phyloP scores from a whole-genome alignment of 1,284 basidiomycete genomes.

The Trichosporon asahii region DNA sequence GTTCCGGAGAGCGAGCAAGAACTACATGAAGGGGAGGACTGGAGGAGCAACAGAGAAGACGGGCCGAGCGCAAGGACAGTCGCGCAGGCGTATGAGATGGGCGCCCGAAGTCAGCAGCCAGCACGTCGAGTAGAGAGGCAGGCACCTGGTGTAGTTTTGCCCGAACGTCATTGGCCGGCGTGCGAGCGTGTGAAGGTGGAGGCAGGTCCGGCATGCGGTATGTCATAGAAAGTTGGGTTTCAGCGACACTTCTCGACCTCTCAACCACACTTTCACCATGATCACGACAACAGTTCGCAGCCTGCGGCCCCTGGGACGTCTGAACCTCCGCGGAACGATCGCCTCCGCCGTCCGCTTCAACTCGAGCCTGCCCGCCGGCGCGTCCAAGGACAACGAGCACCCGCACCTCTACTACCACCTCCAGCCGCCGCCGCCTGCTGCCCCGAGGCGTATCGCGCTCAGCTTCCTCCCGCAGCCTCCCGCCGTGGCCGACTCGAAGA shows the following conservation, averaged over 20 bases:
- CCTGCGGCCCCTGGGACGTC: not conserved
- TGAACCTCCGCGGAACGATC: not conserved
- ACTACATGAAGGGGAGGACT: not conserved
- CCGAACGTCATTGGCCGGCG: conserved; percentile 7
- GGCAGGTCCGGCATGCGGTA: not conserved
- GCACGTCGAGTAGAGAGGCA: not conserved
- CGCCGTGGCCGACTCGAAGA: conserved; percentile 15
- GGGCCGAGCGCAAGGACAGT: not conserved
- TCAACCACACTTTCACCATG: not conserved
- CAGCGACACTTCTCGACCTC: not conserved
- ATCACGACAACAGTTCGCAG: not conserved
- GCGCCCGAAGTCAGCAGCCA: not conserved
- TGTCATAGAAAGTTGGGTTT: not conserved
- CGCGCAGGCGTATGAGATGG: not conserved
- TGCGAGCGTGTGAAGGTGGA: conserved; percentile 7
- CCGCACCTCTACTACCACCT: conserved; percentile 45
- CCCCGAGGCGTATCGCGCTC: conserved; percentile 23
- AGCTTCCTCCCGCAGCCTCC: conserved; percentile 40
- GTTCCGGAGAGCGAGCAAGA: not conserved
- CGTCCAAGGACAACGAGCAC: conserved; percentile 36
- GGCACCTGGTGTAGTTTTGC: not conserved
- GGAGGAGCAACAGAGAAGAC: not conserved
- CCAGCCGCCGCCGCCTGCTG: not conserved
- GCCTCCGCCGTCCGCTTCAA: not conserved
- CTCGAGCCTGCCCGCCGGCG: conserved; percentile 7